Percentiles rank a stretch among this genome's conserved stretches.
Evolutionary conservation across 2,329 filamentous ascomycete genomes (phyloP).

Genomic region (Claviceps africana): DNA sequence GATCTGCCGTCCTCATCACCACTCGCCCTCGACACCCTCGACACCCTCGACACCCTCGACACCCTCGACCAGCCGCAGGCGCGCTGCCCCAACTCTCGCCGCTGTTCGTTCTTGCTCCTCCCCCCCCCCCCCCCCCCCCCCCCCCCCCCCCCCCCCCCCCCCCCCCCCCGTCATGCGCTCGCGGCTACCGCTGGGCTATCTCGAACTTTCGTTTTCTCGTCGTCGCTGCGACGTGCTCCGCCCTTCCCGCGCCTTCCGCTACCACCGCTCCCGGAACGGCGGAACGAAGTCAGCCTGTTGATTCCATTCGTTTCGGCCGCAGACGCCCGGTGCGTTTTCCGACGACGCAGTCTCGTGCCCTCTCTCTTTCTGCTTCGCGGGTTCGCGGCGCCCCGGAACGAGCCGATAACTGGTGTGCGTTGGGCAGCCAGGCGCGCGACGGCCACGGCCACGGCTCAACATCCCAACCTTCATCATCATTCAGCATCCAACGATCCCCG

Average conservation of each 20-base stretch:
- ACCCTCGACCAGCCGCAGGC: not conserved
- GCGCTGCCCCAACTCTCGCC: not conserved
- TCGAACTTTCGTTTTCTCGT: not conserved
- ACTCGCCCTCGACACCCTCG: too few species aligned
- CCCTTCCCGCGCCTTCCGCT: too few species aligned
- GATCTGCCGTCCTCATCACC: too few species aligned
- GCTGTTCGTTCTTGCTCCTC: too few species aligned
- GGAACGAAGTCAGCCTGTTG: not conserved
- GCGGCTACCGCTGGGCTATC: slow-evolving; percentile 18
- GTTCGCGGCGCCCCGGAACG: not conserved
- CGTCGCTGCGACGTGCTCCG: too few species aligned
- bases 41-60: too few species aligned
- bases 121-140: too few species aligned
- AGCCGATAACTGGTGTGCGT: not conserved
- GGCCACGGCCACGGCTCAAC: not conserved
- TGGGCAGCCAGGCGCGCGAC: not conserved
- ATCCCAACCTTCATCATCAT: too few species aligned
- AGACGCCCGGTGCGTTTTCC: too few species aligned
- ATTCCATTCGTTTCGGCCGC: not conserved
- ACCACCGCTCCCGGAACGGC: not conserved
- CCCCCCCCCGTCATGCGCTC: slow-evolving; percentile 13
- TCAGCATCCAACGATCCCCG: too few species aligned
- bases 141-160: too few species aligned
- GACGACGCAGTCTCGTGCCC: not conserved
- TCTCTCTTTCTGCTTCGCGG: not conserved